Evolutionary conservation across 1,284 basidiomycete species (phyloP).

Genomic region (Pterulicium gracile): DNA sequence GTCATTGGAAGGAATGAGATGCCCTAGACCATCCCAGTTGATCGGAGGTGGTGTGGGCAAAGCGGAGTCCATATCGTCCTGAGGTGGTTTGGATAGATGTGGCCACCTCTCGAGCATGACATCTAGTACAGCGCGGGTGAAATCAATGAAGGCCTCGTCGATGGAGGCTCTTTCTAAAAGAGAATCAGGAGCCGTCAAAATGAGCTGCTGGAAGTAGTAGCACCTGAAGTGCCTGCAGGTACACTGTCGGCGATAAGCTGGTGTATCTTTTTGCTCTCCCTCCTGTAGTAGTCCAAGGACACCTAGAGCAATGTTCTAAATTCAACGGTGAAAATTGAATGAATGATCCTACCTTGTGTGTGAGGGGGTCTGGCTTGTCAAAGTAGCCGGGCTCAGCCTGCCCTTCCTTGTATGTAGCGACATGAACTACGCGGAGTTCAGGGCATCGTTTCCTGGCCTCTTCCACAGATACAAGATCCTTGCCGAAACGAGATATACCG

Average conservation of each 20-base stretch:
- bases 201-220: slow-evolving; percentile 11
- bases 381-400: slow-evolving; percentile 84
- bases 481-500: slow-evolving; percentile 46
- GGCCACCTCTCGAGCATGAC: slow-evolving; percentile 67
- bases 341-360: slow-evolving; percentile 96
- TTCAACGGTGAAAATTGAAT: slow-evolving; percentile 9
- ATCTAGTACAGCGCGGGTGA: slow-evolving; percentile 70
- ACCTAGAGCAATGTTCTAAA: slow-evolving; percentile 33
- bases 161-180: slow-evolving; percentile 70
- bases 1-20: slow-evolving; percentile 47
- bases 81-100: slow-evolving; percentile 62
- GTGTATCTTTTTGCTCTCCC: slow-evolving; percentile 88
- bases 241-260: slow-evolving; percentile 74
- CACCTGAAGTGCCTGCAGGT: slow-evolving; percentile 62
- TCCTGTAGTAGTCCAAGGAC: slow-evolving; percentile 88
- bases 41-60: slow-evolving; percentile 66
- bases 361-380: slow-evolving; percentile 75
- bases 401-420: slow-evolving; percentile 90
- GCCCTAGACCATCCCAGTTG: slow-evolving; percentile 60
- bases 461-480: slow-evolving; percentile 50
- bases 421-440: slow-evolving; percentile 78
- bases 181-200: not conserved
- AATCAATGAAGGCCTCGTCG: slow-evolving; percentile 85
- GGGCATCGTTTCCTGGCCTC: slow-evolving; percentile 86
- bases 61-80: slow-evolving; percentile 67